Base-by-base conservation (phyloP, 2,329 filamentous ascomycete species). In the Colletotrichum incanum region DNA sequence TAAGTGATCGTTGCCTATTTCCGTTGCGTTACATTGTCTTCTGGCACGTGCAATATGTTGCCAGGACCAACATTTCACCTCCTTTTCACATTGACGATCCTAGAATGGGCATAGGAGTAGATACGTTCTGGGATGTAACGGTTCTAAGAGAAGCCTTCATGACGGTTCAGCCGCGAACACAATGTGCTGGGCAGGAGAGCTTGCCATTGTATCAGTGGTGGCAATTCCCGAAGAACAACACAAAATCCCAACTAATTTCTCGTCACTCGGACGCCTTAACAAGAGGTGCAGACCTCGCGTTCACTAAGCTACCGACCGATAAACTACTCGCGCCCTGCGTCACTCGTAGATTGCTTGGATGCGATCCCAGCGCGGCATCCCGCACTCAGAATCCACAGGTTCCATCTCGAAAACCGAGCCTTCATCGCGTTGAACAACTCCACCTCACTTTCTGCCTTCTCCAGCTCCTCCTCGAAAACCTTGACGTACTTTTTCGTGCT, bases 401-500 rank as follows among this genome's bases (percentile, higher is more conserved):
- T 56, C 52, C 28, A 56, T 39, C 34, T 34, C 31, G 28, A 39
- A 16, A 56, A 37, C 7, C 52, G 52, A 37, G 11, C 31, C 31
- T 31, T 56, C 52, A 56, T 56, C 7, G 31, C 49, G 18, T 52
- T 28, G 7, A 52, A 52, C 49, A 52, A 20, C 14, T 52, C 54
- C 37, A 45, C 62, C 37, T 49, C 49, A 28, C 47, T 55, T 65
- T 23, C 31, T 23, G 61, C 61, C 34, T 64, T 43, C 49, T 43
- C 34, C n/a, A 64, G 49, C 2, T 64, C 61, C 37, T 64, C 49
- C 49, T 64, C 61, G 31, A 64, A 64, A 18, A 9, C 37, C 61
- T 39, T 34, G 18, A 64, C n/a, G 31, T 64, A 64, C 11, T 23
- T n/a, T 18, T 26, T 64, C 14, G 61, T 64, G 18, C n/a, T 23